Percentiles rank a stretch among this genome's conserved stretches.
Evolutionary conservation across 441 rosid species (phyloP).

Genomic region (Erodium texanum): DNA sequence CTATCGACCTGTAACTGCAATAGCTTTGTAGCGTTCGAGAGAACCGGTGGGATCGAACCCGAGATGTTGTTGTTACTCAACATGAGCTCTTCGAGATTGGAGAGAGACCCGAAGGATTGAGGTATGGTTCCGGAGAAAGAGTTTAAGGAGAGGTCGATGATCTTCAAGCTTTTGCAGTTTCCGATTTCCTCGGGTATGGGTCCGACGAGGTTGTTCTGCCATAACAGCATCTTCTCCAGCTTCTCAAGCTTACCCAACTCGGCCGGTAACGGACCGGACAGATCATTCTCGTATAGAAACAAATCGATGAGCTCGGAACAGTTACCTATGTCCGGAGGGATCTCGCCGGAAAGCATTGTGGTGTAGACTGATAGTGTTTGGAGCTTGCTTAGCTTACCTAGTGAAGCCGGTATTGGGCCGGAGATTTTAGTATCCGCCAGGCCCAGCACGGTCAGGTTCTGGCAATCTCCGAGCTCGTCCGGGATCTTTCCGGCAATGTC

Average conservation of each 20-base stretch:
- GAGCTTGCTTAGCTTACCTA: conserved; percentile 67
- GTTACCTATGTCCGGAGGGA: conserved; percentile 74
- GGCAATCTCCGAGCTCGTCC: conserved; percentile 64
- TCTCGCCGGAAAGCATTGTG: conserved; percentile 73
- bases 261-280: conserved; percentile 70
- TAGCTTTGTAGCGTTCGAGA: conserved; percentile 61
- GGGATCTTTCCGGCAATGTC: conserved; percentile 70
- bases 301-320: conserved; percentile 75
- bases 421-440: conserved; percentile 71
- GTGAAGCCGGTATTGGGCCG: conserved; percentile 56
- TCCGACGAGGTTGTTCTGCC: conserved; percentile 83
- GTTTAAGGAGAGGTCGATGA: conserved; percentile 76
- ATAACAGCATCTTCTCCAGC: conserved; percentile 60
- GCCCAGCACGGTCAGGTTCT: conserved; percentile 65
- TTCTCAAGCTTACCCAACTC: conserved; percentile 67
- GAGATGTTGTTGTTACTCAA: conserved; percentile 79
- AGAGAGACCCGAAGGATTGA: conserved; percentile 46
- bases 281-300: conserved; percentile 72
- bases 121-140: conserved; percentile 73
- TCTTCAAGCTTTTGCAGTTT: conserved; percentile 53
- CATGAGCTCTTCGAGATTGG: conserved; percentile 73
- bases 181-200: conserved; percentile 79
- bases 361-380: conserved; percentile 67
- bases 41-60: conserved; percentile 62
- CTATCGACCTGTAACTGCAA: conserved; percentile 70